Evolutionary conservation across 2,329 filamentous ascomycete genomes (phyloP).

Genomic region (Colletotrichum caudatum): DNA sequence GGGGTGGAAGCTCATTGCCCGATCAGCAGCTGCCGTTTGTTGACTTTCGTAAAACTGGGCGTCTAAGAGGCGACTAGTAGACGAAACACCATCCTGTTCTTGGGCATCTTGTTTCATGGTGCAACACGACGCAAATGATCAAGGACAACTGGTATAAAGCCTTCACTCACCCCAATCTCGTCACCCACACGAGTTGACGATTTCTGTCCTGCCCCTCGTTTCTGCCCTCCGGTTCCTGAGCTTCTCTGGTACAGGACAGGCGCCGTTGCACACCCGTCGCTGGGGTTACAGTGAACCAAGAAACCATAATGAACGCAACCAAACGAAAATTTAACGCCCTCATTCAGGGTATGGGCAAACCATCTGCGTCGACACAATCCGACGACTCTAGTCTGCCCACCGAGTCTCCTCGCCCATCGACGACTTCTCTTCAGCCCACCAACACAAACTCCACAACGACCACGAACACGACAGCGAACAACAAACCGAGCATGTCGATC

Average conservation of each 20-base stretch:
- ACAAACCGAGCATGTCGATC: slow-evolving; percentile 43
- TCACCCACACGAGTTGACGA: not conserved
- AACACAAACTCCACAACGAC: slow-evolving; percentile 21
- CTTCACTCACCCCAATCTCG: not conserved
- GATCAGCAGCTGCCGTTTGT: slow-evolving; percentile 40
- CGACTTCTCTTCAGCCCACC: slow-evolving; percentile 34
- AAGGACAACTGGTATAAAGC: not conserved
- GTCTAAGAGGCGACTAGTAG: slow-evolving; percentile 11
- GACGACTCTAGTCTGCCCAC: slow-evolving; percentile 29
- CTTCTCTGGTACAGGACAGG: not conserved
- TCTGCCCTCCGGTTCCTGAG: not conserved
- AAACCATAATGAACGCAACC: slow-evolving; percentile 74
- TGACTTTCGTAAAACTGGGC: slow-evolving; percentile 38
- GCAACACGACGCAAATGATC: slow-evolving; percentile 16
- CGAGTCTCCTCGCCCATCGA: slow-evolving; percentile 42
- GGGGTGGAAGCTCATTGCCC: slow-evolving; percentile 40
- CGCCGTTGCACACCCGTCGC: slow-evolving; percentile 4
- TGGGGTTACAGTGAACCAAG: slow-evolving; percentile 25
- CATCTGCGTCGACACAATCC: slow-evolving; percentile 43
- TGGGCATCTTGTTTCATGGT: slow-evolving; percentile 16
- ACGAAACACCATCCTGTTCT: slow-evolving; percentile 24
- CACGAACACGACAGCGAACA: slow-evolving; percentile 21
- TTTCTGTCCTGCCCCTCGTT: not conserved
- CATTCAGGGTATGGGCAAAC: slow-evolving; percentile 71
- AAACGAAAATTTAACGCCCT: slow-evolving; percentile 86